A percentile compares a stretch with the other conserved stretches of the same genome.
phyloP scores from a whole-genome alignment of 2,329 filamentous ascomycete species.

The Colletotrichum gigasporum region DNA sequence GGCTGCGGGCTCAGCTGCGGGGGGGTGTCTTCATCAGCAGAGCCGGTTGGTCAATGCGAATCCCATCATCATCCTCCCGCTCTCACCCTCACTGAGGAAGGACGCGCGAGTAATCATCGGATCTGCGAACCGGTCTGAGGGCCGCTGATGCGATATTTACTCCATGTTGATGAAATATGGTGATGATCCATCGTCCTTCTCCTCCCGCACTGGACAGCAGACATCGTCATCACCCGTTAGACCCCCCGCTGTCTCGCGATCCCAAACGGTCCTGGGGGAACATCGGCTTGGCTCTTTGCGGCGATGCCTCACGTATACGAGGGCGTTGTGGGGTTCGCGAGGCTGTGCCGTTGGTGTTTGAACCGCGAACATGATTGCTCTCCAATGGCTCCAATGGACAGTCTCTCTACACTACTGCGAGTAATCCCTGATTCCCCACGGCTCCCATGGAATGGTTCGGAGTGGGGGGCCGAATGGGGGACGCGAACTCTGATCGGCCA shows the following conservation, averaged over 20 bases:
- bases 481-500: background rate
- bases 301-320: slow-evolving; percentile 23
- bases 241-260: background rate
- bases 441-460: background rate
- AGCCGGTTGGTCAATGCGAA: background rate
- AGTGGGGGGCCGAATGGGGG: background rate
- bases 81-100: too few relatives aligned
- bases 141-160: slow-evolving; percentile 3
- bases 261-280: slow-evolving; percentile 7
- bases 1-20: background rate
- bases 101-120: background rate
- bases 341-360: background rate
- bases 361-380: background rate
- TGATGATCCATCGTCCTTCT: background rate
- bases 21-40: background rate
- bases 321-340: slow-evolving; percentile 14
- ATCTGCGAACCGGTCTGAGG: slow-evolving; percentile 11
- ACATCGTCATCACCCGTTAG: slow-evolving; percentile 7
- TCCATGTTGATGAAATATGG: slow-evolving; percentile 1
- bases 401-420: too few relatives aligned
- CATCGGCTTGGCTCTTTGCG: background rate
- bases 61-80: background rate
- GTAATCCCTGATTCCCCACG: background rate
- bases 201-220: too few relatives aligned
- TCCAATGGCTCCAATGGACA: too few relatives aligned